Conservation (phyloP, 2,329 filamentous ascomycete species). For the Lachnellula willkommii region DNA sequence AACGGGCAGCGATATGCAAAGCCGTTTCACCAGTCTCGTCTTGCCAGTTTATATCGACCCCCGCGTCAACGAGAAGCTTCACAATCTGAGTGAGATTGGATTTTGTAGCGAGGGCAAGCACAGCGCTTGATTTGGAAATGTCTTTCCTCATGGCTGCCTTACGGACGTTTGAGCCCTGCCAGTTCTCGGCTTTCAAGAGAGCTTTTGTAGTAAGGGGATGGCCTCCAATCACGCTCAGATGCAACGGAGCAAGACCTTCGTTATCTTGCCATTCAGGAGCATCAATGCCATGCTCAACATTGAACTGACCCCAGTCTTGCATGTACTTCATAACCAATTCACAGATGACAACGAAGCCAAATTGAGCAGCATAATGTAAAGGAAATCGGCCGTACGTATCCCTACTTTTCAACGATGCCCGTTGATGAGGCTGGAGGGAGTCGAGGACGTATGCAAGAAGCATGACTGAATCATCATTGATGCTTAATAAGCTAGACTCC, state of each 20-base stretch:
- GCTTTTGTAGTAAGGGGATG: slow-evolving; percentile 80
- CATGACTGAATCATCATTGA: slow-evolving; percentile 71
- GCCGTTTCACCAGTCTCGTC: slow-evolving; percentile 88
- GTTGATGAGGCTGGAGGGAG: slow-evolving; percentile 61
- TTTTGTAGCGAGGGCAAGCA: slow-evolving; percentile 81
- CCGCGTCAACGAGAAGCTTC: slow-evolving; percentile 78
- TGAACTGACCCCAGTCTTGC: slow-evolving; percentile 82
- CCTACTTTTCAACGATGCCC: slow-evolving; percentile 57
- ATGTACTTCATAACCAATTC: slow-evolving; percentile 82
- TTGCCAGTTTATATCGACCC: slow-evolving; percentile 89
- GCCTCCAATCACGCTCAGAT: slow-evolving; percentile 86
- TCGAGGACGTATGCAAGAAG: slow-evolving; percentile 61
- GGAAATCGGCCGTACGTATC: slow-evolving; percentile 81
- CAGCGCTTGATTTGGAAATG: slow-evolving; percentile 78
- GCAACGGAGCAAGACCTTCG: slow-evolving; percentile 84
- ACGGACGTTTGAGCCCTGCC: slow-evolving; percentile 56
- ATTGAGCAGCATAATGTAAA: slow-evolving; percentile 90
- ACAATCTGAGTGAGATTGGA: slow-evolving; percentile 82
- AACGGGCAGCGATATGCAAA: slow-evolving; percentile 83
- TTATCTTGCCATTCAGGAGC: slow-evolving; percentile 84
- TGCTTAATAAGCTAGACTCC: slow-evolving; percentile 60
- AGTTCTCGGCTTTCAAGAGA: slow-evolving; percentile 74
- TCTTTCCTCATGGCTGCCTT: slow-evolving; percentile 62
- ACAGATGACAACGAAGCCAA: slow-evolving; percentile 87
- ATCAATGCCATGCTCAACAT: slow-evolving; percentile 81